Base-by-base conservation (phyloP, 2,329 filamentous ascomycete genomes). In the Diaporthe sp. region DNA sequence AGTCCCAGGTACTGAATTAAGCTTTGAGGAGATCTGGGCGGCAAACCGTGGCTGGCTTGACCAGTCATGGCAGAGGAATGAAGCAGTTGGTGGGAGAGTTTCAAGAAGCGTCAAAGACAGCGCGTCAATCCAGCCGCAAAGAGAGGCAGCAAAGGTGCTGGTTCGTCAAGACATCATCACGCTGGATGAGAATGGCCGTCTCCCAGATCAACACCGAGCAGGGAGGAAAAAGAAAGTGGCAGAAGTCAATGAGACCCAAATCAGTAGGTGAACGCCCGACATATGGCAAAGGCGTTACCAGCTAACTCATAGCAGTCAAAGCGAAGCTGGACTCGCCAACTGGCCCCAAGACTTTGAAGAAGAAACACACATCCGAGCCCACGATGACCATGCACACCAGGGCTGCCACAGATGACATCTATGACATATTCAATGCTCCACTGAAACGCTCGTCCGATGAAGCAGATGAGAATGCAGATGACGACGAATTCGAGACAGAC, bases 311-410 rank as follows among this genome's bases (percentile, higher is more conserved):
- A 88, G 77, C 79, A 97, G 95, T 98, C 84, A 97, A 98, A 88
- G 94, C 95, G 74, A 98, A 98, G 79, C 87, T 98, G 73, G 95
- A 97, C 80, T 98, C 96, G 2, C 96, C 96, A 0, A 94, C 94
- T 0, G 91, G 92, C n/a, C 92, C 92, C 5, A 98, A 97, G 83
- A 89, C 96, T 73, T 94, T 93, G 78, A 94, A 94, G 83, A 97
- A 94, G 82, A 92, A 92, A 73, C 79, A 83, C 79, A 78, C 84
- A 2, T 87, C 89, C 70, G 96, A 98, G 83, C 94, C 96, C n/a
- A 99, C 97, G 2, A 98, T 99, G 96, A 99, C 97, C 0, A 91
- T 99, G 78, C 95, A 98, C 82, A 99, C 97, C 17, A 94, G 92
- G 79, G 96, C 97, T 78, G 97, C 97, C 6, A 98, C 96, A 77